Percentiles rank a stretch among this genome's conserved stretches.
Evolutionary conservation across 169 alveolate genomes (phyloP).

Genomic region (Plasmodium coatneyi): DNA sequence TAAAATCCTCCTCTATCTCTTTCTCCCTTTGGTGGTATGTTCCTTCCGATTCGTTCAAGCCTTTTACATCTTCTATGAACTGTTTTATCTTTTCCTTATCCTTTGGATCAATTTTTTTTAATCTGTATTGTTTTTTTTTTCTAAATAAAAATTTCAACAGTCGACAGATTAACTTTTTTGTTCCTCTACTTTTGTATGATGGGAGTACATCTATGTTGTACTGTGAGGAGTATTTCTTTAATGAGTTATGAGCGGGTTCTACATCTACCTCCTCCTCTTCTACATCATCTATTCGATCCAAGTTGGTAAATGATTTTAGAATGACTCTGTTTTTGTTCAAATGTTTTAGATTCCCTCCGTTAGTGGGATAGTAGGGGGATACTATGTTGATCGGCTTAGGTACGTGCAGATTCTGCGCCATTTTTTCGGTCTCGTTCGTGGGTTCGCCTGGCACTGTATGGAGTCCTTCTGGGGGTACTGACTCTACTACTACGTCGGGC

Average conservation of each 20-base stretch:
- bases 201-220: not conserved
- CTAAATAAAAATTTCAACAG: not conserved
- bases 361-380: not conserved
- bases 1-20: not conserved
- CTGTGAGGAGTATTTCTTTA: slow-evolving; percentile 11
- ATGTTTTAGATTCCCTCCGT: not conserved
- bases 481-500: not conserved
- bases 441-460: not conserved
- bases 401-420: not conserved
- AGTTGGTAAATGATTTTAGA: slow-evolving; percentile 18
- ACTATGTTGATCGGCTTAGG: not conserved
- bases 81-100: not conserved
- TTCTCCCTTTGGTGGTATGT: not conserved
- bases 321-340: slow-evolving; percentile 9
- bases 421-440: not conserved
- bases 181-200: not conserved
- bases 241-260: not conserved
- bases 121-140: slow-evolving; percentile 21
- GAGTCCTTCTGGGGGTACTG: not conserved
- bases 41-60: not conserved
- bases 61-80: slow-evolving; percentile 22
- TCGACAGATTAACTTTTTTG: not conserved
- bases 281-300: not conserved
- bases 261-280: slow-evolving; percentile 5
- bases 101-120: not conserved